phyloP scores from a whole-genome alignment of 179 eudicot genomes.

The Nepenthes alata region DNA sequence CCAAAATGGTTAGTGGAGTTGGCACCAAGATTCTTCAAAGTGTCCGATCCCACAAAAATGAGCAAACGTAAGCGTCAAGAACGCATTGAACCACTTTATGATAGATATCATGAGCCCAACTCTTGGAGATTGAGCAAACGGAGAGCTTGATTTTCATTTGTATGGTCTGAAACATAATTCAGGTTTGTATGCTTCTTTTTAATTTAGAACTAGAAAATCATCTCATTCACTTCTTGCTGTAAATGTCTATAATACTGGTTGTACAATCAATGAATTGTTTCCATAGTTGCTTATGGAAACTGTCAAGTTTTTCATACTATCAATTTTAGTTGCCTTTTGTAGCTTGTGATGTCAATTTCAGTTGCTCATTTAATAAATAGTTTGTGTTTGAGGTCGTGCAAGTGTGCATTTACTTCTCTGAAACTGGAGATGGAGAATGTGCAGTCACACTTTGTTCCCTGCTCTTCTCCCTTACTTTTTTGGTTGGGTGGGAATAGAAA shows the following conservation, averaged over 20 bases:
- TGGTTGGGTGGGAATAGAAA: no score
- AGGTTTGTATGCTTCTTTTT: background rate
- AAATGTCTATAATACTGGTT: conserved; percentile 6
- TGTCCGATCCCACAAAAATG: conserved; percentile 84
- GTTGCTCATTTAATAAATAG: no score
- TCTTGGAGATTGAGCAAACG: conserved; percentile 94
- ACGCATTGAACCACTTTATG: conserved; percentile 88
- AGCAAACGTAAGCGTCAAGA: conserved; percentile 95
- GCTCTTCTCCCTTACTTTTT: no score
- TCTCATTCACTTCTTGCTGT: conserved; percentile 3
- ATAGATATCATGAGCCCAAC: conserved; percentile 89
- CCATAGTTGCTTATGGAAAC: background rate
- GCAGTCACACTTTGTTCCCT: no score
- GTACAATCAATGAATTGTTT: conserved; percentile 4
- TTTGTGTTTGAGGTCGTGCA: no score
- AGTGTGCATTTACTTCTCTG: no score
- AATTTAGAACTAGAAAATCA: background rate
- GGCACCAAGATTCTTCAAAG: conserved; percentile 90
- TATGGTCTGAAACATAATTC: background rate
- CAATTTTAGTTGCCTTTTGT: no score
- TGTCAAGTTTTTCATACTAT: no score
- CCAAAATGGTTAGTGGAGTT: conserved; percentile 96
- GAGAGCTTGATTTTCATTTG: conserved; percentile 42
- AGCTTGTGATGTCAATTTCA: no score
- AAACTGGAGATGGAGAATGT: no score